Evolutionary conservation across 352 stramenopile species (phyloP), one percentile per base, ranked within the genome.

Genomic region (Phytopythium sindhum): DNA sequence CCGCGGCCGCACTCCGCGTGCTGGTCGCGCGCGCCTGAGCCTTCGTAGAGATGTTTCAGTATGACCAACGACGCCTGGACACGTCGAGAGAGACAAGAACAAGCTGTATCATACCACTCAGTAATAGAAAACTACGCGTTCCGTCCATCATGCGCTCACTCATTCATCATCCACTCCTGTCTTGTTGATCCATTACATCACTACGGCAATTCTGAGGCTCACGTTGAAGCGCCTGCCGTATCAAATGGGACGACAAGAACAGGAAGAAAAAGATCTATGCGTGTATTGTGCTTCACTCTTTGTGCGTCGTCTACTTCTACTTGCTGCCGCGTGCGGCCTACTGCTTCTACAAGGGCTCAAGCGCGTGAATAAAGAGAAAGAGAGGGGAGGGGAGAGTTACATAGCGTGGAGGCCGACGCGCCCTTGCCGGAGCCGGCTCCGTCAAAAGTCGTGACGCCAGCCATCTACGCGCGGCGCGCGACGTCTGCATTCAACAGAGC

Each of bases 1-100:
- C 70, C 39, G 71, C 76, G 8, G 74, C 88, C 28, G 74, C 89
- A 57, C 68, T 92, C 57, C 79, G 72, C 14, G 82, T 75, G 63
- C 69, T 92, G 44, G 66, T 73, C 60, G 47, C 58, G 39, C 58
- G 54, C 26, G 66, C 55, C 17, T 78, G 73, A 60, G 41, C 35
- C 59, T 11, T 2, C 42, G 51, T 42, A 57, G 51, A 57, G 51
- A 41, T 57, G 51, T 57, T 57, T 57, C 51, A 57, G 51, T 57
- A 57, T 57, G 51, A 57, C 51, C 14, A 37, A 35, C 26, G 51
- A 26, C 51, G 51, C 21, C 28, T 42, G 12, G 51, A 42, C 19
- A 47, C 42, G 51, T 42, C 28, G 28, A 57, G 51, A 55, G 24
- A 50, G 42, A 50, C 21, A n/a, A 57, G 29, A 57, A 29, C 51